Evolutionary conservation across 108 stramenopile genomes (phyloP).

Genomic region (Licmophora abbreviata): DNA sequence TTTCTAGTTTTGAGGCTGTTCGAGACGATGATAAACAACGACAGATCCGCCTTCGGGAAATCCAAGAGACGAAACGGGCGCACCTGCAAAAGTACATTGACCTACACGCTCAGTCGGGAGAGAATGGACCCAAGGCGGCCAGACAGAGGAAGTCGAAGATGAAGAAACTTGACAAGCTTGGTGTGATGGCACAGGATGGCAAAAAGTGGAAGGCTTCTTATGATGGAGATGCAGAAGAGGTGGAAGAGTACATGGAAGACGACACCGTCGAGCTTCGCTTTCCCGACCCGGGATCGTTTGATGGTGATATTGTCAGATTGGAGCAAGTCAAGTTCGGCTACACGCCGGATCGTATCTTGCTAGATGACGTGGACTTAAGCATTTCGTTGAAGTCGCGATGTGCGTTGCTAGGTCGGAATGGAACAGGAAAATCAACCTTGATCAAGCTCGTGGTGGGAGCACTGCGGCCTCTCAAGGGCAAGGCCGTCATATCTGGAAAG

Average conservation of each 20-base stretch:
- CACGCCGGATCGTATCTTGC: slow-evolving; percentile 28
- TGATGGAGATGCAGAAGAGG: slow-evolving; percentile 57
- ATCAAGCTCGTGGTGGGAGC: slow-evolving; percentile 84
- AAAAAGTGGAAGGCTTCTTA: slow-evolving; percentile 52
- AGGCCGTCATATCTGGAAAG: slow-evolving; percentile 60
- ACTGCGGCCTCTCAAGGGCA: slow-evolving; percentile 56
- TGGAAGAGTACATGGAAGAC: slow-evolving; percentile 72
- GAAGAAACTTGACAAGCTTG: slow-evolving; percentile 71
- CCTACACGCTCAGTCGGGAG: slow-evolving; percentile 57
- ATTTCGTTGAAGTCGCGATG: slow-evolving; percentile 38
- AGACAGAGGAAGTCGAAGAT: slow-evolving; percentile 55
- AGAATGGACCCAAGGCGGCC: slow-evolving; percentile 61
- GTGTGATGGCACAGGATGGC: slow-evolving; percentile 53
- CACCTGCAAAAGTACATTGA: slow-evolving; percentile 75
- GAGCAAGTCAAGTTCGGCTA: slow-evolving; percentile 86
- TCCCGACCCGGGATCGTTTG: slow-evolving; percentile 72
- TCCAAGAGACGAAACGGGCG: slow-evolving; percentile 62
- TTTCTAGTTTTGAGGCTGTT: slow-evolving; percentile 72
- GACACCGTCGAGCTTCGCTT: slow-evolving; percentile 63
- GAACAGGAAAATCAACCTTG: slow-evolving; percentile 68
- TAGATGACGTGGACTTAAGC: slow-evolving; percentile 48
- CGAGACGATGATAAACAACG: slow-evolving; percentile 63
- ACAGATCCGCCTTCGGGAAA: slow-evolving; percentile 51
- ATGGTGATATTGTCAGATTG: slow-evolving; percentile 68
- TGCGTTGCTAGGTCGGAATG: slow-evolving; percentile 54